Evolutionary conservation across 2,329 filamentous ascomycete genomes (phyloP).

Genomic region (Tolypocladium cylindrosporum): DNA sequence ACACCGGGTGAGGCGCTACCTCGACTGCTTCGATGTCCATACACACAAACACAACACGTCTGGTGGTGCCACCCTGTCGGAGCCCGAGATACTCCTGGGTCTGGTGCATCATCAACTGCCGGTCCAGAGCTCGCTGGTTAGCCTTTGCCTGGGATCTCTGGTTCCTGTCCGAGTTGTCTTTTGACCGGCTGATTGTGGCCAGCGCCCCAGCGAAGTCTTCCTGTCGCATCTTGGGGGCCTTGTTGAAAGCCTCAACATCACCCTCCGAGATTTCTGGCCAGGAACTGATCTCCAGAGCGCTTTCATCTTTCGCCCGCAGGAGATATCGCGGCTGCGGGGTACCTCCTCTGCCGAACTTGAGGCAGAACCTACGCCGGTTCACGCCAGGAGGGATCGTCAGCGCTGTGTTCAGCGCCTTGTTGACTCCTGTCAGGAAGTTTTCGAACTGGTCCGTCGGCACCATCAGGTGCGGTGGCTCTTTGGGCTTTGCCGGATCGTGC

Average conservation of each 20-base stretch:
- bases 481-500: slow-evolving; percentile 35
- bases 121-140: slow-evolving; percentile 33
- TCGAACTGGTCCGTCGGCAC: slow-evolving; percentile 58
- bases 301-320: slow-evolving; percentile 40
- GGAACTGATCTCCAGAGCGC: slow-evolving; percentile 18
- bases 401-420: slow-evolving; percentile 40
- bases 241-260: slow-evolving; percentile 21
- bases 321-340: slow-evolving; percentile 60
- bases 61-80: slow-evolving; percentile 4
- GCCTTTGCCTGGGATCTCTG: slow-evolving; percentile 25
- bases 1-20: slow-evolving; percentile 52
- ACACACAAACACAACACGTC: slow-evolving; percentile 52
- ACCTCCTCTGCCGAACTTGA: slow-evolving; percentile 50
- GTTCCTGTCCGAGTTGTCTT: background rate
- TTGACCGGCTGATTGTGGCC: background rate
- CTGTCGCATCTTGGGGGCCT: slow-evolving; percentile 9
- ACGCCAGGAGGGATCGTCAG: slow-evolving; percentile 48
- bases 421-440: slow-evolving; percentile 54
- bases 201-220: background rate
- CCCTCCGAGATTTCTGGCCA: slow-evolving; percentile 24
- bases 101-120: slow-evolving; percentile 48
- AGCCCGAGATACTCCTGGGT: slow-evolving; percentile 65
- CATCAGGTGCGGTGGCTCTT: slow-evolving; percentile 50
- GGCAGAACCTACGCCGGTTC: slow-evolving; percentile 43
- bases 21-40: slow-evolving; percentile 83